Base-by-base conservation (phyloP, 2,329 filamentous ascomycete genomes). In the Aspergillus tubingensis region DNA sequence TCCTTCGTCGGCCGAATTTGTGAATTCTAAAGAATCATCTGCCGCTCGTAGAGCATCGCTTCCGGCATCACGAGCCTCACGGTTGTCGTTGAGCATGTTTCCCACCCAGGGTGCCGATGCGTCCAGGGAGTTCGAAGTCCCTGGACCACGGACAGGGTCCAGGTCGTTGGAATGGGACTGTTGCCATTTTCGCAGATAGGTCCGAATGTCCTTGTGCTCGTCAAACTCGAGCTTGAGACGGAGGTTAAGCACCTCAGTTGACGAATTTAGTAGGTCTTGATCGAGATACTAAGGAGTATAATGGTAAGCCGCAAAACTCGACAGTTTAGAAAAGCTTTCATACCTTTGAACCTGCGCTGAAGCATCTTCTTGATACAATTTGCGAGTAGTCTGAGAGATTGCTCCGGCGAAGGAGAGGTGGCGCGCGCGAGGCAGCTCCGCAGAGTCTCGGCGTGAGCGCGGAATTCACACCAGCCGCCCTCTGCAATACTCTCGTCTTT, bases 181-280 rank as follows among this genome's bases (percentile, higher is more conserved):
- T 60, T 76, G 74, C 78, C 78, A 80, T 71, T 74, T 73, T 50
- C 65, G 65, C 19, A 80, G 65, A 56, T 80, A 79, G n/a, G 73
- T 66, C 53, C 76, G 72, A 30, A 80, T 79, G 59, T 79, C 70
- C 39, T 70, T 71, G 51, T 74, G 71, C 32, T 69, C 66, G 58
- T 76, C 73, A 36, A 78, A 70, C 59, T 79, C 75, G 49, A 65
- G 69, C 51, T 71, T 64, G 7, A 67, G 62, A 13, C 71, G 68
- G 39, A 72, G 69, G 55, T 74, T 65, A 52, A 72, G 66, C 49
- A 72, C 60, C 5, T 66, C 67, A 10, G 64, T 54, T 19, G 59
- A 57, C 23, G 60, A 19, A 21, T 50, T 41, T 3, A 58, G 8
- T 10, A 54, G 30, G 32, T 63, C 63, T 11, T 60, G 56, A 1